A percentile compares a stretch with the other conserved stretches of the same genome.
phyloP scores from a whole-genome alignment of 306 rosid species.

The Biancaea sappan region DNA sequence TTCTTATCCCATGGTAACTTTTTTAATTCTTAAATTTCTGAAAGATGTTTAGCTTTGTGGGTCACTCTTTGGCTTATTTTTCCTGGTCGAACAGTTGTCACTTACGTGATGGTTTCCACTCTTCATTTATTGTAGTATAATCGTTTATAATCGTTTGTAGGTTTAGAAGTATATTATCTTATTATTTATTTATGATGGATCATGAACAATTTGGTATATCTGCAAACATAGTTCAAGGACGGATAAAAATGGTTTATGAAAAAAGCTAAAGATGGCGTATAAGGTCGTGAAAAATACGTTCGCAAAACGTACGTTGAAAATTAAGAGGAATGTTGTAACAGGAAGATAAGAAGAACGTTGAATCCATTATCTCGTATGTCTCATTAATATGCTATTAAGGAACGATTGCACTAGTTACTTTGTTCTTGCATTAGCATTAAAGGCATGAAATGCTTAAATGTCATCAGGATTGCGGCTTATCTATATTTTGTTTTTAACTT shows the following conservation, averaged over 20 bases:
- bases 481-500: slow-evolving; percentile 1
- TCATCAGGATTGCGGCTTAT: slow-evolving; percentile 15
- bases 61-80: neutral
- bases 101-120: neutral
- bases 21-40: neutral
- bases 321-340: neutral
- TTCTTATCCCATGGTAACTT: neutral
- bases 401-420: neutral
- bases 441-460: neutral
- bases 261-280: slow-evolving; percentile 6
- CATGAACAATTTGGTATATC: neutral
- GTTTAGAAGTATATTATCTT: neutral
- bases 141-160: neutral
- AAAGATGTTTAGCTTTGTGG: neutral
- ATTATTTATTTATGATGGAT: neutral
- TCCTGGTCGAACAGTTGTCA: neutral
- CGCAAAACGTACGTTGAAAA: neutral
- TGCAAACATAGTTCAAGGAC: slow-evolving; percentile 1
- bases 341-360: neutral
- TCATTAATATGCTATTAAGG: slow-evolving; percentile 9
- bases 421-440: neutral
- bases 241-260: slow-evolving; percentile 23
- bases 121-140: slow-evolving; percentile 7
- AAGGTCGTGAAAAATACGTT: neutral
- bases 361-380: neutral